Evolutionary conservation across 2,329 filamentous ascomycete genomes (phyloP).

Genomic region (Ascosphaera aggregata): DNA sequence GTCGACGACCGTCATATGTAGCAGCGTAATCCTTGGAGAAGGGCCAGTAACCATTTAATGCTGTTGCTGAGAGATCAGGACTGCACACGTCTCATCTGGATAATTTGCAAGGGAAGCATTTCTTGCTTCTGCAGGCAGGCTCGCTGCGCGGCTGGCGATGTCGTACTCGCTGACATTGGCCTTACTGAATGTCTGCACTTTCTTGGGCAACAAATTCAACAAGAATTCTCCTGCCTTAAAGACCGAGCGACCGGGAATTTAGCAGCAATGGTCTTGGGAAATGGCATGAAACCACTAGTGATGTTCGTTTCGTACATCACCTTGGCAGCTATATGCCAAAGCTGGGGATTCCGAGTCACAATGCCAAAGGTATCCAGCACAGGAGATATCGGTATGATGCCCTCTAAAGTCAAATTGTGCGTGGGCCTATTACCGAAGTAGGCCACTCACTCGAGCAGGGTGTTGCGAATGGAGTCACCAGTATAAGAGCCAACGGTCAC

Average conservation of each 20-base stretch:
- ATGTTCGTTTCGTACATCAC: constrained; percentile 24
- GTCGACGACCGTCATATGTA: constrained; percentile 20
- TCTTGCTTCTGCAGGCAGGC: constrained; percentile 12
- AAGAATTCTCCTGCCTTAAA: constrained; percentile 6
- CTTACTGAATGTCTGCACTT: background rate
- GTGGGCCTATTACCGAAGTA: constrained; percentile 28
- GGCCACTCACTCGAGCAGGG: constrained; percentile 25
- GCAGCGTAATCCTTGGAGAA: constrained; percentile 28
- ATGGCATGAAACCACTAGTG: constrained; percentile 22
- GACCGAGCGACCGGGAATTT: constrained; percentile 20
- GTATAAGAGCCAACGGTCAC: constrained; percentile 11
- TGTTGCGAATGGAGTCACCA: constrained; percentile 23
- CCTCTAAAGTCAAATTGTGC: constrained; percentile 22
- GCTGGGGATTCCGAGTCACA: constrained; percentile 10
- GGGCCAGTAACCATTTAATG: constrained; percentile 22
- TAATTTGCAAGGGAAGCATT: constrained; percentile 11
- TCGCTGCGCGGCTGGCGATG: constrained; percentile 5
- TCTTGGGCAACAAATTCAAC: background rate
- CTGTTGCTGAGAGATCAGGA: constrained; percentile 17
- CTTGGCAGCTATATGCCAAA: constrained; percentile 16
- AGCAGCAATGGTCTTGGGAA: constrained; percentile 13
- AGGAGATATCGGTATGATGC: constrained; percentile 24
- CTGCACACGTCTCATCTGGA: constrained; percentile 8
- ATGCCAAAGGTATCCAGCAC: constrained; percentile 24
- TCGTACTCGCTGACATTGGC: background rate